Evolutionary conservation across 2,329 filamentous ascomycete genomes (phyloP).

Genomic region (Stachybotrys echinatus): DNA sequence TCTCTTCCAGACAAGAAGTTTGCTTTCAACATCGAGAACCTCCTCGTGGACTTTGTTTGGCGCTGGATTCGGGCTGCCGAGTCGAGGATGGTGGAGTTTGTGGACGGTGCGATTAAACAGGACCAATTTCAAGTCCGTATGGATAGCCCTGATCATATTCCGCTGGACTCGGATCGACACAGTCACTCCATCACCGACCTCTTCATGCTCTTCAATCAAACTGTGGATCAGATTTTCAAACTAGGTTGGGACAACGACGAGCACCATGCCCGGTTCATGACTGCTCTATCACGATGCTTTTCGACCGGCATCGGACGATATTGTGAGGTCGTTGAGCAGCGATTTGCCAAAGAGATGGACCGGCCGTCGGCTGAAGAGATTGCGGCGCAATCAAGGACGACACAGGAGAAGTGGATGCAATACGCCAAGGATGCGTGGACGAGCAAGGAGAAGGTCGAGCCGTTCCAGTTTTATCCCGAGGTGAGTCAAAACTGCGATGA

Average conservation of each 20-base stretch:
- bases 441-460: slow-evolving; percentile 87
- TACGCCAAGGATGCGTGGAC: slow-evolving; percentile 91
- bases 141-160: slow-evolving; percentile 55
- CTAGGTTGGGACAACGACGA: slow-evolving; percentile 91
- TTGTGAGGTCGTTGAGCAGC: slow-evolving; percentile 83
- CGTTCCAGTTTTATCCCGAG: slow-evolving; percentile 94
- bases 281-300: slow-evolving; percentile 78
- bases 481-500: slow-evolving; percentile 46
- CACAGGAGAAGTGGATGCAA: slow-evolving; percentile 90
- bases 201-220: slow-evolving; percentile 90
- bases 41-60: slow-evolving; percentile 92
- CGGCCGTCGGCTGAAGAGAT: slow-evolving; percentile 82
- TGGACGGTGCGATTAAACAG: slow-evolving; percentile 86
- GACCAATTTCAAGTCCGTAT: slow-evolving; percentile 77
- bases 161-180: slow-evolving; percentile 78
- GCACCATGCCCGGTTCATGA: slow-evolving; percentile 97
- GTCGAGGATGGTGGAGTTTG: slow-evolving; percentile 71
- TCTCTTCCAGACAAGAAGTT: slow-evolving; percentile 71
- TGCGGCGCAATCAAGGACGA: slow-evolving; percentile 68
- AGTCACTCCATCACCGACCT: slow-evolving; percentile 91
- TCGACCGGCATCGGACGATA: slow-evolving; percentile 79
- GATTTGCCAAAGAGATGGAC: slow-evolving; percentile 90
- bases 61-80: slow-evolving; percentile 86
- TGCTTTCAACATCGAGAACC: slow-evolving; percentile 78
- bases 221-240: slow-evolving; percentile 77